Evolutionary conservation across 2,329 filamentous ascomycete genomes (phyloP).

Genomic region (Lachnellula willkommii): DNA sequence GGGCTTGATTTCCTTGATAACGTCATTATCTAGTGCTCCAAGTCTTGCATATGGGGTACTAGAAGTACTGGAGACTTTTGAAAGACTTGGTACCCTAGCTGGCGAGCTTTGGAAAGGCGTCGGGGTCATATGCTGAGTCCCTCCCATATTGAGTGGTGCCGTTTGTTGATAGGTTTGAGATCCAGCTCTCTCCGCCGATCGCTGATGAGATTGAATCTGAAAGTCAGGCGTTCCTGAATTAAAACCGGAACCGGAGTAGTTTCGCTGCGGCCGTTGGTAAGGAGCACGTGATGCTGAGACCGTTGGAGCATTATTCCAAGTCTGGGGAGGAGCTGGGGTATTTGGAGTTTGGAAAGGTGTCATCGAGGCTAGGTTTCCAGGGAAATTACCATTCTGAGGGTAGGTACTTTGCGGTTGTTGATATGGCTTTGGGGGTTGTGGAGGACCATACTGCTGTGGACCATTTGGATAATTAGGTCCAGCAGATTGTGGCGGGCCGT

Average conservation of each 20-base stretch:
- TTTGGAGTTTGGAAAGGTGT: neutral
- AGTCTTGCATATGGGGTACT: constrained; percentile 14
- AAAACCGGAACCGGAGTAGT: constrained; percentile 9
- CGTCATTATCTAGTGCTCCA: constrained; percentile 3
- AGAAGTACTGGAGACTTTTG: constrained; percentile 13
- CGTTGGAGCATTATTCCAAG: constrained; percentile 15
- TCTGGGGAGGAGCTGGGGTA: constrained; percentile 9
- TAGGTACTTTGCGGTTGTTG: constrained; percentile 16
- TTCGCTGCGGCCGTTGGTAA: constrained; percentile 12
- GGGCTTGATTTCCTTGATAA: neutral
- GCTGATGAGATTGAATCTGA: constrained; percentile 9
- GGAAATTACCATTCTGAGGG: constrained; percentile 9
- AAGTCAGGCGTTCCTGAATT: constrained; percentile 12
- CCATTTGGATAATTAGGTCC: constrained; percentile 12
- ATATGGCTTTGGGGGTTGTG: constrained; percentile 15
- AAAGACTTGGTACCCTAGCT: neutral
- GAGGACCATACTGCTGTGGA: constrained; percentile 17
- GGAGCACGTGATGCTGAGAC: constrained; percentile 1
- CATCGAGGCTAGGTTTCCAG: neutral
- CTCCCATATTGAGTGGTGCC: constrained; percentile 9
- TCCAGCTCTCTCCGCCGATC: neutral
- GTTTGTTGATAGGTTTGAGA: constrained; percentile 13
- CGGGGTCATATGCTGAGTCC: constrained; percentile 9
- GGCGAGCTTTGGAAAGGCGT: constrained; percentile 2
- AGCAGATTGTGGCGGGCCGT: constrained; percentile 17